A percentile compares a stretch with the other conserved stretches of the same genome.
These are phyloP conservation scores for Hymenoscyphus linearis DNA, from an alignment of 2,329 filamentous ascomycete species.

Conservation along the genomic window DNA sequence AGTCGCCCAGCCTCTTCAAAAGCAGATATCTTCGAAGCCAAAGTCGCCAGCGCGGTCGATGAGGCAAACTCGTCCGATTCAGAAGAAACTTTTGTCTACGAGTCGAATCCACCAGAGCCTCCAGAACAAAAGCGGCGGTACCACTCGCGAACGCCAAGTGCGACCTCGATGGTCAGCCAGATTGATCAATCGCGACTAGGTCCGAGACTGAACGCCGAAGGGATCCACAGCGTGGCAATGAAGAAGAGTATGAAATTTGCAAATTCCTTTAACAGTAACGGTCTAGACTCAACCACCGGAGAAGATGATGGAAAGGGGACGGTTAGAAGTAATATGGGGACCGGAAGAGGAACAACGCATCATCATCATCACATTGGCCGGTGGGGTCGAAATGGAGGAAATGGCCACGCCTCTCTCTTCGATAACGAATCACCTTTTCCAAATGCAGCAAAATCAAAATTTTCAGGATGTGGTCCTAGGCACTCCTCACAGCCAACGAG, in stretches of 20 bases:
- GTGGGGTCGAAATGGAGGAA: conserved; percentile 65
- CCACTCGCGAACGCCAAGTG: conserved; percentile 91
- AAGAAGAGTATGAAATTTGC: conserved; percentile 98
- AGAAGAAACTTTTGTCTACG: conserved; percentile 97
- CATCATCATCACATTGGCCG: conserved; percentile 80
- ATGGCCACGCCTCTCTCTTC: conserved; percentile 65
- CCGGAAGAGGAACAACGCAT: conserved; percentile 60
- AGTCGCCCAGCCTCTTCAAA: conserved; percentile 72
- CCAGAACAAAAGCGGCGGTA: conserved; percentile 65
- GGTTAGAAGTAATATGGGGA: conserved; percentile 55
- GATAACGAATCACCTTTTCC: conserved; percentile 76
- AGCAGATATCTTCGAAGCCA: conserved; percentile 96
- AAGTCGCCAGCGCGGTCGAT: conserved; percentile 91
- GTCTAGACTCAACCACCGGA: conserved; percentile 43
- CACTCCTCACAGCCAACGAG: conserved; percentile 64
- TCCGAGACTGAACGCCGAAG: conserved; percentile 59
- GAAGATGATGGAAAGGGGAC: conserved; percentile 64
- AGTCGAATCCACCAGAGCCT: conserved; percentile 81
- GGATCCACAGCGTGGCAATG: conserved; percentile 55
- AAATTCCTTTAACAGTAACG: conserved; percentile 65
- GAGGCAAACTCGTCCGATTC: conserved; percentile 96
- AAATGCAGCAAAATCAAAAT: conserved; percentile 58
- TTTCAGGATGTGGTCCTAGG: conserved; percentile 51
- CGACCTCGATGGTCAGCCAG: conserved; percentile 75
- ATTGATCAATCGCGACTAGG: conserved; percentile 49